These are phyloP conservation scores for Candida piceae DNA, from an alignment of 805 yeast genomes.

Conservation along the genomic window DNA sequence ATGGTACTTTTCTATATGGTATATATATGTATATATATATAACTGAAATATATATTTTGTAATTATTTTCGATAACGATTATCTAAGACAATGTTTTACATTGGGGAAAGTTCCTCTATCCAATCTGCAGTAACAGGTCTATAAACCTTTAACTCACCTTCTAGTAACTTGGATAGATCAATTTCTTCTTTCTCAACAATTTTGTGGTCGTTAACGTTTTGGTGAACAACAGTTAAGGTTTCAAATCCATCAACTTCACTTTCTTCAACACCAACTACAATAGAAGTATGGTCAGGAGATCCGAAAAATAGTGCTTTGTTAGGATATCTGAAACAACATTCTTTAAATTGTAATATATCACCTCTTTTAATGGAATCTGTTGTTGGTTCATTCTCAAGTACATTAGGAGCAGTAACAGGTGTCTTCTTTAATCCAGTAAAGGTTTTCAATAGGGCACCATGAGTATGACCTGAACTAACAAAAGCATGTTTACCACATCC, in stretches of 20 bases:
- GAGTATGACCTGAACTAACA: constrained; percentile 41
- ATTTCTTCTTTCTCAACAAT: constrained; percentile 37
- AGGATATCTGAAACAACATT: constrained; percentile 35
- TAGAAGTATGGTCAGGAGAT: constrained; percentile 49
- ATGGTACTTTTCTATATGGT: not conserved
- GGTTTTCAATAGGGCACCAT: constrained; percentile 36
- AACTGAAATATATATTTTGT: no score
- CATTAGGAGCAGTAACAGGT: not conserved
- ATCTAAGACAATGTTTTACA: constrained; percentile 2
- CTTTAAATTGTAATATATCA: constrained; percentile 48
- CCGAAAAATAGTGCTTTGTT: constrained; percentile 37
- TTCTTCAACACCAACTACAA: constrained; percentile 30
- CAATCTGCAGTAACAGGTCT: constrained; percentile 45
- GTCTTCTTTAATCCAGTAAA: constrained; percentile 17
- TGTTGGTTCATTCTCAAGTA: constrained; percentile 16
- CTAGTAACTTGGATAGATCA: constrained; percentile 31
- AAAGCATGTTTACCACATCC: constrained; percentile 58
- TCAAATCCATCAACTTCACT: constrained; percentile 22
- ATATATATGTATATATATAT: not conserved
- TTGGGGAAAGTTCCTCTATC: constrained; percentile 31
- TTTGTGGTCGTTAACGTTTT: constrained; percentile 41
- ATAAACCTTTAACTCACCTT: constrained; percentile 42
- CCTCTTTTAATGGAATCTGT: constrained; percentile 46
- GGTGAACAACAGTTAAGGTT: constrained; percentile 38
- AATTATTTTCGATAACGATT: not conserved